A percentile compares a stretch with the other conserved stretches of the same genome.
Evolutionary conservation across 2,329 filamentous ascomycete species (phyloP).

Genomic region (Talaromyces verruculosus): DNA sequence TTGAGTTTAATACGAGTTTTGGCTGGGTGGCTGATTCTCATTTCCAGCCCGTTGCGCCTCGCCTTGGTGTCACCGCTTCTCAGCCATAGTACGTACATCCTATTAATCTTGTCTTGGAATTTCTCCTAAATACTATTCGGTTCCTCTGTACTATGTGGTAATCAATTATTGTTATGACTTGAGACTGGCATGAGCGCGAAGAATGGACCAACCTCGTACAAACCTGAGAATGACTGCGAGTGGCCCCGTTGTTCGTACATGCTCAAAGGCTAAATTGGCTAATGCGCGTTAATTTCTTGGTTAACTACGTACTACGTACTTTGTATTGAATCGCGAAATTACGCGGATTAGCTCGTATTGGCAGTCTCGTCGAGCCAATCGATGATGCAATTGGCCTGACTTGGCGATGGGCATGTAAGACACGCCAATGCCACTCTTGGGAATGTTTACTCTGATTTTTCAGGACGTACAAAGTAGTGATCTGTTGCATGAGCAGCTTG

Average conservation of each 20-base stretch:
- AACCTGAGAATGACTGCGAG: background rate
- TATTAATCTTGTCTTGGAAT: background rate
- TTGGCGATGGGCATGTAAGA: constrained; percentile 3
- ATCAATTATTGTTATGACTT: background rate
- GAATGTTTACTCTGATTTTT: background rate
- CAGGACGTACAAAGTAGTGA: background rate
- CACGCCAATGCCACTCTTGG: background rate
- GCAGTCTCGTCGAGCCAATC: background rate
- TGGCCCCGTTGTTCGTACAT: background rate
- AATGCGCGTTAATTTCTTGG: background rate
- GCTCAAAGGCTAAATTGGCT: background rate
- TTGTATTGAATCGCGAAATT: background rate
- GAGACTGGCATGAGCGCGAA: background rate
- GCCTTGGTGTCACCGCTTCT: background rate
- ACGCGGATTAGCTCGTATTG: background rate
- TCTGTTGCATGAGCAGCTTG: background rate
- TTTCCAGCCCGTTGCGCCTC: constrained; percentile 3
- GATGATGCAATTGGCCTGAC: background rate
- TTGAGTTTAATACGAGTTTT: background rate
- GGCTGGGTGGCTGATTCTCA: constrained; percentile 1
- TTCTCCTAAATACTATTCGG: background rate
- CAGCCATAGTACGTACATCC: background rate
- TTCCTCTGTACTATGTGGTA: background rate
- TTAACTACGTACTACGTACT: no score
- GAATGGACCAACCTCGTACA: background rate